Evolutionary conservation across 306 rosid genomes (phyloP), one percentile per base, ranked within the genome.

Genomic region (Lathyrus oleraceus): DNA sequence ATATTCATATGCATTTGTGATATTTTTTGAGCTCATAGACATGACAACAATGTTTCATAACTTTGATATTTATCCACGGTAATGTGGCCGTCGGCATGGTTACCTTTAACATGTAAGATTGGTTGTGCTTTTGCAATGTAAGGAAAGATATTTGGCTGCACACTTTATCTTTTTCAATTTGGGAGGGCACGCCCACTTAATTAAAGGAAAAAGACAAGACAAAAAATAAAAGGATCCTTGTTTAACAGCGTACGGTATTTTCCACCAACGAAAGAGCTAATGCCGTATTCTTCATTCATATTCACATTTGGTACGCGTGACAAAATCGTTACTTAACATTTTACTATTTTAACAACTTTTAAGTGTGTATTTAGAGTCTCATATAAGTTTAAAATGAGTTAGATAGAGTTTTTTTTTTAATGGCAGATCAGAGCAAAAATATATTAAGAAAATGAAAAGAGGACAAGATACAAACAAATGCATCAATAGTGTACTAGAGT

Each of bases 151-250:
- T 59, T 72, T 65, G 2, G 70, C 47, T 15, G 30, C 40, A 30
- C 13, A 42, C 79, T 74, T 74, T 73, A 5, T 44, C 67, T 79
- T 73, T 74, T 79, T 6, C 53, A 36, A 61, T 42, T 61, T 79
- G 68, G 75, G 43, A 73, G 45, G 60, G 69, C 79, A 79, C 57
- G 52, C 68, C 76, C 56, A 51, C 83, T 74, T 61, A 73, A 52
- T 73, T 54, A 73, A 79, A 79, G 83, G 39, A 52, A 67, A 68
- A 67, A 60, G 61, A 9, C n/a, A 32, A 59, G 13, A 15, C 38
- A 61, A 64, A 44, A 28, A 51, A 58, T 20, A 43, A 73, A 72
- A 7, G 42, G 53, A 62, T 40, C 56, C 53, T 61, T 28, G 6
- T 14, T 48, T 56, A 45, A 58, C 6, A 57, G 77, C 47, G 74